Conservation (phyloP, 352 stramenopile genomes). For the Stephanocyclus meneghinianus region DNA sequence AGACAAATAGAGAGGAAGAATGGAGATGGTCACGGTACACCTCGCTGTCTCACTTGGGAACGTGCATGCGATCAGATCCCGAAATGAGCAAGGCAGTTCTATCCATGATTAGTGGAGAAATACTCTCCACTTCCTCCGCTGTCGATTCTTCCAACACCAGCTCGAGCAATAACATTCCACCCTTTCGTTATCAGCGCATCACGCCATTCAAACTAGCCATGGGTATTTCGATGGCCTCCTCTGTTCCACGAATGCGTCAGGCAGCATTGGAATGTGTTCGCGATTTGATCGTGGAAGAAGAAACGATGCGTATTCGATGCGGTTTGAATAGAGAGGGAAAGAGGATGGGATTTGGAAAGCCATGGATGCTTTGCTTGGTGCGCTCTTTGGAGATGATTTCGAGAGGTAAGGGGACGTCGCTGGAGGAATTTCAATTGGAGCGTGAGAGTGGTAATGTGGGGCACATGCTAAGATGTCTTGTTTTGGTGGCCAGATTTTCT, state of each 20-base stretch:
- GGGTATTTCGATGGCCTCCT: constrained; percentile 46
- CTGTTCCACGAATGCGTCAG: constrained; percentile 40
- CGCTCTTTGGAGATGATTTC: constrained; percentile 26
- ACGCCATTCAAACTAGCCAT: constrained; percentile 54
- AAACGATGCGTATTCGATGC: constrained; percentile 30
- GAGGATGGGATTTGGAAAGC: constrained; percentile 19
- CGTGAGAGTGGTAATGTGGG: neutral
- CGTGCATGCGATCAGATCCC: constrained; percentile 39
- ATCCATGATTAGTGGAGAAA: constrained; percentile 35
- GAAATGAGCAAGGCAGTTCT: constrained; percentile 47
- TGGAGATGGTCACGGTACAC: constrained; percentile 46
- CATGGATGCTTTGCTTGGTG: constrained; percentile 53
- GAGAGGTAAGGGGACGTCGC: neutral
- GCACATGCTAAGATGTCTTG: constrained; percentile 40
- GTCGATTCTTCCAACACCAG: neutral
- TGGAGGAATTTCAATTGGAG: neutral
- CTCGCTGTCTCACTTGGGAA: constrained; percentile 38
- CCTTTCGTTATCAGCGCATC: constrained; percentile 46
- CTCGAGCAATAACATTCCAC: neutral
- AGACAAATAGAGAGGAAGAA: constrained; percentile 16
- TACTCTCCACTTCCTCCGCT: neutral
- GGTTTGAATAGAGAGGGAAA: constrained; percentile 15
- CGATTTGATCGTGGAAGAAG: constrained; percentile 53
- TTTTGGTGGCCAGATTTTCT: constrained; percentile 46
- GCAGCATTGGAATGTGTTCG: constrained; percentile 26